Evolutionary conservation across 2,329 filamentous ascomycete species (phyloP), one percentile per base, ranked within the genome.

Genomic region (Fusarium nanum): DNA sequence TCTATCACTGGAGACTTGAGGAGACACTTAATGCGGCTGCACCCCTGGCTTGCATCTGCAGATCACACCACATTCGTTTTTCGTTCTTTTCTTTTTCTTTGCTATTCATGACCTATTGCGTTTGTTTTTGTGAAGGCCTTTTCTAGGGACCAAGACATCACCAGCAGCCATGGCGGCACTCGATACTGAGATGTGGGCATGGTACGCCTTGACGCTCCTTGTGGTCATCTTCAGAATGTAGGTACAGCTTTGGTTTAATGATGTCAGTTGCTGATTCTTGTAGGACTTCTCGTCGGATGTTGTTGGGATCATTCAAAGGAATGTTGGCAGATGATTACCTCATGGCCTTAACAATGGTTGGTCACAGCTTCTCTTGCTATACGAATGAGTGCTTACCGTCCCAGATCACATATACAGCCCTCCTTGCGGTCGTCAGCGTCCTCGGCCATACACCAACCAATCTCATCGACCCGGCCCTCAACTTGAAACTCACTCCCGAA

Each of bases 301-400:
- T 81, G 48, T 72, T 81, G 7, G 80, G 81, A 3, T 84, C 86
- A 3, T 77, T 86, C 60, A 82, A 76, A 48, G 81, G 81, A 14
- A 79, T 88, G 47, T 81, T 88, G 65, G 45, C 75, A 8, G 87
- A 89, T 66, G 87, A 89, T 73, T 86, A 81, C 66, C 69, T 89
- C 27, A 88, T 89, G 84, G 9, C 85, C 0, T 76, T 86, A 32
- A 84, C 85, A 2, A 78, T 86, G 61, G 76, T 87, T 72, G 79
- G 83, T 11, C n/a, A 5, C 5, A 13, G 7, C 1, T 6, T 3
- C 0, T 0, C 6, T 11, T 40, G 5, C 1, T n/a, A 20, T 2
- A 3, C 3, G 0, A 7, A 14, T 8, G 1, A 25, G n/a, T 37
- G 40, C 25, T 69, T 6, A 70, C 5, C 1, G 1, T 0, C 0